Conservation (phyloP, 2,329 filamentous ascomycete species). For the Uncinocarpus reesii region DNA sequence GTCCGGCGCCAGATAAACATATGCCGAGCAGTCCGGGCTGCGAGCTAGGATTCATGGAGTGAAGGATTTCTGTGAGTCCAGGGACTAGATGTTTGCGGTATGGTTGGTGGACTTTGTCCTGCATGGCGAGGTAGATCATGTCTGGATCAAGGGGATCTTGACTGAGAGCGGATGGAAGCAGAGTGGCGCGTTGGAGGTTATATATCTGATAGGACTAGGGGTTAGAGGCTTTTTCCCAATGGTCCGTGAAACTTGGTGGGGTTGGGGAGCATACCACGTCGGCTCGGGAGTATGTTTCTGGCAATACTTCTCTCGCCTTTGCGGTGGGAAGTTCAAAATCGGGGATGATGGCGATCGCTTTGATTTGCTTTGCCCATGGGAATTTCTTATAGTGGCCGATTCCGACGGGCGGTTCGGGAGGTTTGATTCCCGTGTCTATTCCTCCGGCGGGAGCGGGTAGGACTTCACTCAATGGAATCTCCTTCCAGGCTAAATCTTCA, state of each 20-base stretch:
- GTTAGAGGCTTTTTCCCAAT: no score
- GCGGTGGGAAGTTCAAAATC: conserved; percentile 94
- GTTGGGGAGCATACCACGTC: conserved; percentile 59
- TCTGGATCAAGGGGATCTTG: conserved; percentile 83
- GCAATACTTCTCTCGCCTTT: conserved; percentile 75
- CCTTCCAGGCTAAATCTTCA: conserved; percentile 77
- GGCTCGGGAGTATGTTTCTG: conserved; percentile 63
- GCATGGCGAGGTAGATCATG: conserved; percentile 95
- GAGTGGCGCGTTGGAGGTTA: conserved; percentile 86
- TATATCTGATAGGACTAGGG: conserved; percentile 47
- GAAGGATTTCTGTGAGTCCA: conserved; percentile 78
- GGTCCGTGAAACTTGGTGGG: no score
- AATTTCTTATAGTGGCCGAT: conserved; percentile 97
- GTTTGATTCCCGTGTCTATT: conserved; percentile 74
- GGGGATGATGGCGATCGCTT: conserved; percentile 91
- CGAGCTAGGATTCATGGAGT: conserved; percentile 76
- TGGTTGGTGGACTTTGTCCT: conserved; percentile 95
- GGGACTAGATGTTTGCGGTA: conserved; percentile 89
- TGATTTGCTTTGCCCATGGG: conserved; percentile 86
- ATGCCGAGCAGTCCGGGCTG: conserved; percentile 86
- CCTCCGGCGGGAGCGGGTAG: conserved; percentile 83
- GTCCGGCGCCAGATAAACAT: conserved; percentile 87
- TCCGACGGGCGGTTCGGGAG: conserved; percentile 77
- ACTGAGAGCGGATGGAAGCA: conserved; percentile 80
- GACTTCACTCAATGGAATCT: conserved; percentile 91